Evolutionary conservation across 1,284 basidiomycete species (phyloP).

Genomic region (Puccinia coronata): DNA sequence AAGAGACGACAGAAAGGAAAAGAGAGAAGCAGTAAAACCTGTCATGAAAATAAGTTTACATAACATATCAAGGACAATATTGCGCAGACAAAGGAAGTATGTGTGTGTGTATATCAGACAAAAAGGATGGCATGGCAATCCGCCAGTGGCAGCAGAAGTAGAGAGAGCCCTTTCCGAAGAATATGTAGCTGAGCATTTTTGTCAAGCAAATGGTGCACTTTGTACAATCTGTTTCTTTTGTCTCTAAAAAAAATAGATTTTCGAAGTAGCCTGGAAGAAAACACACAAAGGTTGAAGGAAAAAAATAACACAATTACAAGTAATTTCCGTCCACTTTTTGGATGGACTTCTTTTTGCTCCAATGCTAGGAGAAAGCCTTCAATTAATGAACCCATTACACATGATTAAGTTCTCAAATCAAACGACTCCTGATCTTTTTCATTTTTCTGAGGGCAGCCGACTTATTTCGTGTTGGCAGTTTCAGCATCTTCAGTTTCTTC

Average conservation of each 20-base stretch:
- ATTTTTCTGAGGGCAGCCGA: background rate
- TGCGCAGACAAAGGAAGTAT: no score
- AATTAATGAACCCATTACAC: background rate
- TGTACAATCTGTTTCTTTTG: background rate
- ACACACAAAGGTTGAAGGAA: background rate
- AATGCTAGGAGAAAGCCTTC: no score
- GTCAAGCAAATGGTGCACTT: background rate
- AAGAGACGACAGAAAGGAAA: no score
- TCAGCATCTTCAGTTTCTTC: background rate
- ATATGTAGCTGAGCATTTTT: background rate
- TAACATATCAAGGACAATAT: no score
- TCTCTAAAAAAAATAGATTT: background rate
- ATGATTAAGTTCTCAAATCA: background rate
- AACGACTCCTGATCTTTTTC: background rate
- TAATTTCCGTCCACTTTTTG: conserved; percentile 12
- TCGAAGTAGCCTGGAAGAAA: background rate
- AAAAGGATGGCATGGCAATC: no score
- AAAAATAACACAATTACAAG: conserved; percentile 6
- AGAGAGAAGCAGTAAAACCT: no score
- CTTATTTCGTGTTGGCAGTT: background rate
- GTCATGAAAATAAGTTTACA: no score
- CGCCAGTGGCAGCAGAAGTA: no score
- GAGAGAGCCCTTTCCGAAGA: no score
- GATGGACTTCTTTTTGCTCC: background rate
- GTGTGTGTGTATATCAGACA: no score